Evolutionary conservation across 2,329 filamentous ascomycete species (phyloP), one percentile per base, ranked within the genome.

Genomic region (Fusarium camptoceras): DNA sequence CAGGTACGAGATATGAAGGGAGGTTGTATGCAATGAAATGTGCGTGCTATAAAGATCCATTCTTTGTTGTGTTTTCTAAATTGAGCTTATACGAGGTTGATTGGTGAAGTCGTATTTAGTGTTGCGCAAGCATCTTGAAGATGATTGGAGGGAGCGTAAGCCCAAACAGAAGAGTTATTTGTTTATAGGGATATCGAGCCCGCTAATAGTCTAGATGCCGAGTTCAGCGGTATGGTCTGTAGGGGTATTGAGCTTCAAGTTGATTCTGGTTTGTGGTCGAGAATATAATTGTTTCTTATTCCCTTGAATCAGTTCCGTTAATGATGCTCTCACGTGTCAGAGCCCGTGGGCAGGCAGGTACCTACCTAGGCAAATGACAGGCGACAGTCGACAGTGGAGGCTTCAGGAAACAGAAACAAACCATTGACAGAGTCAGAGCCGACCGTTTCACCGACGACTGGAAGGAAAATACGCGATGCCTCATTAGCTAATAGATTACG

Each of bases 291-390:
- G 18, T 4, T 16, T 11, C n/a, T 24, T 41, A 14, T 34, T 24
- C 20, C 20, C 14, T 22, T 22, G 16, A 42, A 28, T 20, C 15
- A 27, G 16, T 27, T 24, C 18, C 41, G 22, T 27, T 34, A 24
- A 34, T 73, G 71, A 73, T 27, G 25, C 37, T 68, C 66, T 70
- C 71, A 72, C 71, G 66, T 66, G 71, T 43, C 55, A 60, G 48
- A 39, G 34, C 22, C 28, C 55, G 25, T 48, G 65, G 27, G 39
- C 28, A 34, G 27, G 39, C 28, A 34, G 41, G 43, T 39, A 24
- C 20, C 41, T 24, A 25, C 30, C 28, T 27, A 27, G 34, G 31
- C 34, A 37, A 37, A 37, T 37, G 34, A n/a, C 34, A 37, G 18
- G 10, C 34, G 34, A 12, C 18, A 37, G 34, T 37, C 34, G 34